Conservation (phyloP, 805 yeast species). For the Spathaspora hagerdaliae region DNA sequence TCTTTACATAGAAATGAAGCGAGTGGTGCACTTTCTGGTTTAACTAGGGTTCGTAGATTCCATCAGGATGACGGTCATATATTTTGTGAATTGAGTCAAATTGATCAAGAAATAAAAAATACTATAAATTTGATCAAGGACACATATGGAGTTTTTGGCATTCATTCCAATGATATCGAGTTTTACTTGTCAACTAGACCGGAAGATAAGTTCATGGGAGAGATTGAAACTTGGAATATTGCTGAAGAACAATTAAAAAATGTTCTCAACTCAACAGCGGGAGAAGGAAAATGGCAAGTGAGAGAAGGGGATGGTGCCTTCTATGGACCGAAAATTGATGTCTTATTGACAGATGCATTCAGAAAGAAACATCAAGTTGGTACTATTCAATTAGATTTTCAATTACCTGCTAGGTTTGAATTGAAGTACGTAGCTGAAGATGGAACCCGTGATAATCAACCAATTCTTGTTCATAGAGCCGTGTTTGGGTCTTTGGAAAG, state of each 20-base stretch:
- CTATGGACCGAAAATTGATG: constrained; percentile 95
- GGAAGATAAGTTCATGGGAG: constrained; percentile 69
- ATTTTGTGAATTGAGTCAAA: constrained; percentile 79
- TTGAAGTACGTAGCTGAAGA: constrained; percentile 57
- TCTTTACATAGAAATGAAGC: constrained; percentile 93
- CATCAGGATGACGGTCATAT: constrained; percentile 99
- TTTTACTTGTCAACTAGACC: constrained; percentile 86
- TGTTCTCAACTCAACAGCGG: constrained; percentile 48
- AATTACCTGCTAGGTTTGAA: constrained; percentile 80
- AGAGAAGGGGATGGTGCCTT: constrained; percentile 96
- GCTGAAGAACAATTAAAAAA: constrained; percentile 69
- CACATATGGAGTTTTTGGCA: constrained; percentile 68
- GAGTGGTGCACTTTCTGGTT: constrained; percentile 88
- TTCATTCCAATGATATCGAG: constrained; percentile 45
- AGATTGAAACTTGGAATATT: constrained; percentile 67
- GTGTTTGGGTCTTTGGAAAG: constrained; percentile 93
- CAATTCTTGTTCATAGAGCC: constrained; percentile 96
- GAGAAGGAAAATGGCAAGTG: constrained; percentile 59
- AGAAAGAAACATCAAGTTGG: constrained; percentile 91
- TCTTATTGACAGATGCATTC: constrained; percentile 72
- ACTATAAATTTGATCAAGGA: constrained; percentile 72
- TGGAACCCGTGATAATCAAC: constrained; percentile 52
- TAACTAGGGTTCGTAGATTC: constrained; percentile 89
- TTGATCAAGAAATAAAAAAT: constrained; percentile 64
- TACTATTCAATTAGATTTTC: constrained; percentile 93